Evolutionary conservation across 2,329 filamentous ascomycete genomes (phyloP).

Genomic region (Thielaviopsis euricoi): DNA sequence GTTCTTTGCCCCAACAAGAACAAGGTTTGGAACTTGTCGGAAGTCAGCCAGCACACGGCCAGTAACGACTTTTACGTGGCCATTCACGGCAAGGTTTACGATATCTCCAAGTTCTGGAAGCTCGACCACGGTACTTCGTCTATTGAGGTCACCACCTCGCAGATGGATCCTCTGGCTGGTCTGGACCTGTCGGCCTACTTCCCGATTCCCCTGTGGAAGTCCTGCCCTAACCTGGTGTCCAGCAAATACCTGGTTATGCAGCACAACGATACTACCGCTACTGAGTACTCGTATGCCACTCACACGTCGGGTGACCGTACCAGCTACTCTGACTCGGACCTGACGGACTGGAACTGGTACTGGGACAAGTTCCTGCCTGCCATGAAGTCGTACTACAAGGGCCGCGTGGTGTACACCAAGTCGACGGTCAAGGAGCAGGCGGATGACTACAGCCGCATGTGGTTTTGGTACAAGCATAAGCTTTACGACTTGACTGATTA

Average conservation of each 20-base stretch:
- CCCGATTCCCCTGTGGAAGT: conserved; percentile 53
- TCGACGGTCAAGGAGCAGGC: conserved; percentile 48
- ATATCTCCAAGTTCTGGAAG: conserved; percentile 78
- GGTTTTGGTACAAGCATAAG: conserved; percentile 60
- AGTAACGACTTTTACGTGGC: conserved; percentile 71
- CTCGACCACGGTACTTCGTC: conserved; percentile 63
- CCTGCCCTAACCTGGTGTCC: conserved; percentile 58
- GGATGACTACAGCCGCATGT: conserved; percentile 48
- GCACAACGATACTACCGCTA: conserved; percentile 41
- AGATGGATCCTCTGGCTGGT: conserved; percentile 68
- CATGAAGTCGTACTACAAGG: conserved; percentile 77
- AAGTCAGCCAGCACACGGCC: conserved; percentile 57
- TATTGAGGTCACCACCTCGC: conserved; percentile 39
- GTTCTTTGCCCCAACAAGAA: conserved; percentile 80
- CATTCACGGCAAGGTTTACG: conserved; percentile 78
- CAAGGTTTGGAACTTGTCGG: conserved; percentile 64
- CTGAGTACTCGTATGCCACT: conserved; percentile 34
- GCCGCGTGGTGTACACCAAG: conserved; percentile 59
- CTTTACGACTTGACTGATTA: conserved; percentile 91
- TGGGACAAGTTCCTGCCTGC: conserved; percentile 51
- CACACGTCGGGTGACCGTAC: conserved; percentile 56
- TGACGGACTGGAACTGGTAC: conserved; percentile 64
- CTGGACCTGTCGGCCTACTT: conserved; percentile 75
- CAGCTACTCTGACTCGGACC: conserved; percentile 34
- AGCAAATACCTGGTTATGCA: conserved; percentile 38